Conservation (phyloP, 2,329 filamentous ascomycete species). For the Aspergillus sp. region DNA sequence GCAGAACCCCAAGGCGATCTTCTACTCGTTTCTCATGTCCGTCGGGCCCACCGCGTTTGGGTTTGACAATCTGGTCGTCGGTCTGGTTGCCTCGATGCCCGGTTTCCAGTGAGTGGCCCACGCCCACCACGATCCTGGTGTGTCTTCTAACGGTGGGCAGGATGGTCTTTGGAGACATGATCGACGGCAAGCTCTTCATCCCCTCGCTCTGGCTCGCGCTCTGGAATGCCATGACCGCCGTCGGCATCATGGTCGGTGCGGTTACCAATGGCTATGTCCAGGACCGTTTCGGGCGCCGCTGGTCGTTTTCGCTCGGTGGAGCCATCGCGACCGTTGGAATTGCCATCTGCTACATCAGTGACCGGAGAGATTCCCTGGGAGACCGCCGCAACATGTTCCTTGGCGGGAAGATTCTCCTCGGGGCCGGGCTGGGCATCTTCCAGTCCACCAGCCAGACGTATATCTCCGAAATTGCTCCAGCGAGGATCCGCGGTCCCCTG, state of each 20-base stretch:
- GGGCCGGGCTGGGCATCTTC: constrained; percentile 17
- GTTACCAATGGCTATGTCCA: neutral
- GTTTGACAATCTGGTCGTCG: neutral
- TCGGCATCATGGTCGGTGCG: constrained; percentile 1
- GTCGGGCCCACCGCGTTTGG: constrained; percentile 1
- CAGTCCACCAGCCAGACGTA: neutral
- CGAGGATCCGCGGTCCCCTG: neutral
- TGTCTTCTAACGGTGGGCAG: neutral
- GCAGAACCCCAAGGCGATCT: constrained; percentile 3
- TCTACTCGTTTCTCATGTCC: constrained; percentile 4
- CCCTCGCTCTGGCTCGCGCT: constrained; percentile 3
- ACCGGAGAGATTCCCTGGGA: neutral
- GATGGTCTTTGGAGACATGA: constrained; percentile 9
- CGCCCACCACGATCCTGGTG: too few relatives aligned
- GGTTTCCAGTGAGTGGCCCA: neutral
- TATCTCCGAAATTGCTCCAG: constrained; percentile 2
- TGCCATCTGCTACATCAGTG: constrained; percentile 1
- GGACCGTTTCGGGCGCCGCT: constrained; percentile 2
- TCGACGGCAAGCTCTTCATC: constrained; percentile 1
- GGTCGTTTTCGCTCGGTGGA: neutral
- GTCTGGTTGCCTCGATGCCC: constrained; percentile 4
- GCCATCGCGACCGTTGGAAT: neutral
- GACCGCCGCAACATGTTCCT: constrained; percentile 2
- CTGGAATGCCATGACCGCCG: constrained; percentile 7
- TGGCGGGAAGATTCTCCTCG: constrained; percentile 1